These are phyloP conservation scores for Populus ilicifolia DNA, from an alignment of 345 rosid species.

Conservation along the genomic window DNA sequence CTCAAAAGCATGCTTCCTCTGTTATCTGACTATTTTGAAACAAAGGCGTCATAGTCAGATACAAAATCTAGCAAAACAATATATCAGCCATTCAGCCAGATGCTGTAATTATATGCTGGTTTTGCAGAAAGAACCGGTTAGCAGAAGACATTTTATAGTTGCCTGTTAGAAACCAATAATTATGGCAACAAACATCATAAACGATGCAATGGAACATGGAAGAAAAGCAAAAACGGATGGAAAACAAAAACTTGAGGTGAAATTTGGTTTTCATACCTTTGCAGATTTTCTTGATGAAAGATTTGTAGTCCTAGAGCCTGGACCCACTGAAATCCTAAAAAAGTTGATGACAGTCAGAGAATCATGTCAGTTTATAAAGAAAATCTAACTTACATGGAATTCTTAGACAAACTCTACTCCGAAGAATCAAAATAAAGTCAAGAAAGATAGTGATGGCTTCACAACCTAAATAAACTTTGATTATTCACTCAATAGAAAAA, in stretches of 20 bases:
- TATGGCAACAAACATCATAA: neutral
- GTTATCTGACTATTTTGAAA: neutral
- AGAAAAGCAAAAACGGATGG: neutral
- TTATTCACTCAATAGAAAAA: neutral
- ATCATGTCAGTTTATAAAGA: neutral
- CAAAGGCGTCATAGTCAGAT: neutral
- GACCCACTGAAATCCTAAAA: slow-evolving; percentile 42
- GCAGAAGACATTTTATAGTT: neutral
- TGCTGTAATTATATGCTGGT: neutral
- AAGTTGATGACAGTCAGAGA: slow-evolving; percentile 4
- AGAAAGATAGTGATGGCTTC: no score
- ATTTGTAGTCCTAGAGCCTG: slow-evolving; percentile 34
- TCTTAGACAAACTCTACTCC: neutral
- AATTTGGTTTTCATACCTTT: slow-evolving; percentile 34
- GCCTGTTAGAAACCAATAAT: neutral
- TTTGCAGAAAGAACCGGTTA: neutral
- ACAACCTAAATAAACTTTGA: neutral
- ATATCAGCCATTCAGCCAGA: neutral
- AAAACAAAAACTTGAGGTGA: slow-evolving; percentile 5
- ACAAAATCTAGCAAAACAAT: neutral
- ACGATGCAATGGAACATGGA: neutral
- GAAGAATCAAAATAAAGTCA: neutral
- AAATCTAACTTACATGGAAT: neutral
- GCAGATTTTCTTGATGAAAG: slow-evolving; percentile 37
- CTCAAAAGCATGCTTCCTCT: neutral